phyloP scores from a whole-genome alignment of 2,329 filamentous ascomycete genomes.

The Penicillium aurantiogriseum region DNA sequence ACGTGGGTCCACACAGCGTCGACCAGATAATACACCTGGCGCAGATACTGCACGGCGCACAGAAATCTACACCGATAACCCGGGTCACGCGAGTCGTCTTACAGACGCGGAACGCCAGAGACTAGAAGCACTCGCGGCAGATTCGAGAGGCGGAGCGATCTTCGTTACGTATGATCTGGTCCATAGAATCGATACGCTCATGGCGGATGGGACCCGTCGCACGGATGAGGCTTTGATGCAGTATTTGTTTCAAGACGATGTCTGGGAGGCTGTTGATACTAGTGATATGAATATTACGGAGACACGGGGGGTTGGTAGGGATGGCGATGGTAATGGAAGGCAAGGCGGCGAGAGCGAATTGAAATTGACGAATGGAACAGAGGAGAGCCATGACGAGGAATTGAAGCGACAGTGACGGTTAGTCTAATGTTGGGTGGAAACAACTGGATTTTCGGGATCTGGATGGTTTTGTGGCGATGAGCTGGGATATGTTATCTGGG shows the following conservation, averaged over 20 bases:
- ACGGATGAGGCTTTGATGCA: neutral
- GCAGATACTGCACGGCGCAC: neutral
- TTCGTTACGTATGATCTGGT: neutral
- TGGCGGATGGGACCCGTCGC: neutral
- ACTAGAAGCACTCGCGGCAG: neutral
- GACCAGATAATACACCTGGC: neutral
- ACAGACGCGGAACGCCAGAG: neutral
- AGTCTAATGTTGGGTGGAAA: neutral
- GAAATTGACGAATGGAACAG: neutral
- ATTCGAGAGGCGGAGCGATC: neutral
- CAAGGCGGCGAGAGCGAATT: neutral
- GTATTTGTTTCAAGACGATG: neutral
- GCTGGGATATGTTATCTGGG: neutral
- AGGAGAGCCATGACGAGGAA: neutral
- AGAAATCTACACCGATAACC: neutral
- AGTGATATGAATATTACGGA: neutral
- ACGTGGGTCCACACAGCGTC: neutral
- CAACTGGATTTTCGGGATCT: neutral
- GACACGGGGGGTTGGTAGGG: neutral
- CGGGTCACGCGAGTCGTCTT: neutral
- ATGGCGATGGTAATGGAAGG: neutral
- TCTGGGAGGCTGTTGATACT: neutral
- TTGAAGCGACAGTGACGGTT: neutral
- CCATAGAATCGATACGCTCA: neutral
- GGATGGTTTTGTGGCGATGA: too few relatives aligned